phyloP scores from a whole-genome alignment of 116 monocot species.

The Papilionanthe hybrid region DNA sequence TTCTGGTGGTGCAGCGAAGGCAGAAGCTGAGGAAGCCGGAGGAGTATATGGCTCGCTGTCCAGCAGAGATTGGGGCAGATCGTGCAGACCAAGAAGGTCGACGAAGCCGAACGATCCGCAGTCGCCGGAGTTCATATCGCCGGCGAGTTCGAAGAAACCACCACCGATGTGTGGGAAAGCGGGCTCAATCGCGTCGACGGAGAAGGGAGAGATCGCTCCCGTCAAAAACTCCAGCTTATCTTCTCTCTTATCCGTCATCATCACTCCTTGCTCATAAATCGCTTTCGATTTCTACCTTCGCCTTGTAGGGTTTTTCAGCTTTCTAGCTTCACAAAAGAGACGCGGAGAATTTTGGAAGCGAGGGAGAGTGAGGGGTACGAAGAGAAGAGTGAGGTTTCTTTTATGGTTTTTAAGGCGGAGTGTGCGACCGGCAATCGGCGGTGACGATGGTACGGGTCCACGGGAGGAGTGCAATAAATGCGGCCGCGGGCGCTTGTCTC shows the following conservation, averaged over 20 bases:
- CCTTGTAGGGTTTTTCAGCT: too few species aligned
- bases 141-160: conserved; percentile 1
- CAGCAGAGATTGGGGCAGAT: conserved; percentile 14
- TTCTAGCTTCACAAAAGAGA: too few species aligned
- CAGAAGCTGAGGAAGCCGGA: neutral
- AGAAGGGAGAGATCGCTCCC: conserved; percentile 6
- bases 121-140: neutral
- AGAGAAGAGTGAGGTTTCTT: neutral
- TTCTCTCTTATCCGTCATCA: conserved; percentile 22
- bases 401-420: neutral
- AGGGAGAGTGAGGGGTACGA: too few species aligned
- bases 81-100: conserved; percentile 34
- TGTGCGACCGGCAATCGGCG: neutral
- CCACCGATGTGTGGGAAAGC: neutral
- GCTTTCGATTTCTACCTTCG: neutral
- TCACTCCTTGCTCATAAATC: neutral
- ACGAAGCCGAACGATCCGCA: conserved; percentile 28
- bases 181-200: conserved; percentile 1
- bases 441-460: neutral
- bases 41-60: neutral
- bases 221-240: conserved; percentile 11
- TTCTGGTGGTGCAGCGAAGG: conserved; percentile 9
- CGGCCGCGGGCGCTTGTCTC: neutral
- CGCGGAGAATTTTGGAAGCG: too few species aligned
- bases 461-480: neutral